Percentiles rank a stretch among this genome's conserved stretches.
Evolutionary conservation across 208 protist species (phyloP).

Genomic region (Leishmania braziliensis): DNA sequence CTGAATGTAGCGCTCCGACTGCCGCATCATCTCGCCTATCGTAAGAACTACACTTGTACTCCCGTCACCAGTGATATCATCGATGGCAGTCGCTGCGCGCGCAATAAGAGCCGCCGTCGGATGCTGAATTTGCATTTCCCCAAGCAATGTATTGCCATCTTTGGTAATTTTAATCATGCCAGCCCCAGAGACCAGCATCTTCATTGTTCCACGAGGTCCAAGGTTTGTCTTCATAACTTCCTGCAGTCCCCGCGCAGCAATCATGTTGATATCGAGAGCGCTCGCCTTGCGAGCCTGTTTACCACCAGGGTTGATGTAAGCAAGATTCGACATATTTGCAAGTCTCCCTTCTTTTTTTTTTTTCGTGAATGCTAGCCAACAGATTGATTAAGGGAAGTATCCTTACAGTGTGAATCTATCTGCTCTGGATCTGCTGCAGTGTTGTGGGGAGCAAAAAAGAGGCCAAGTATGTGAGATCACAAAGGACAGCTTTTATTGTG

Average conservation of each 20-base stretch:
- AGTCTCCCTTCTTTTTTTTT: conserved; percentile 17
- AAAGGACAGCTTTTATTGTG: background rate
- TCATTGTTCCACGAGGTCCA: conserved; percentile 99
- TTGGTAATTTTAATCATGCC: conserved; percentile 99
- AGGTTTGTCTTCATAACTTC: conserved; percentile 99
- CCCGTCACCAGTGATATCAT: conserved; percentile 99
- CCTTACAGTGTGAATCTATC: background rate
- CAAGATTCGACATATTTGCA: conserved; percentile 58
- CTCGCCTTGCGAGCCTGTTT: conserved; percentile 79
- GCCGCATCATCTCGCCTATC: conserved; percentile 99
- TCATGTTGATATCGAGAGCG: conserved; percentile 98
- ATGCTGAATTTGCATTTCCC: conserved; percentile 99
- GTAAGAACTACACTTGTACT: conserved; percentile 99
- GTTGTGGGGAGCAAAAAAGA: background rate
- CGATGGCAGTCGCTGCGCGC: conserved; percentile 98
- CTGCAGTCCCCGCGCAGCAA: conserved; percentile 97
- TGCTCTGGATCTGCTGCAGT: background rate
- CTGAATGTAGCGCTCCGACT: conserved; percentile 97
- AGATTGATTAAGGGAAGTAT: background rate
- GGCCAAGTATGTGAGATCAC: background rate
- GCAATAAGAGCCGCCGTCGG: conserved; percentile 99
- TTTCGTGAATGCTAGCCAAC: background rate
- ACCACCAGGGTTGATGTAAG: conserved; percentile 92
- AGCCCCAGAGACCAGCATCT: conserved; percentile 99
- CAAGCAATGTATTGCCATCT: conserved; percentile 99